A percentile compares a stretch with the other conserved stretches of the same genome.
These are phyloP conservation scores for Saccharum officinarum DNA, from an alignment of 176 grass and related monocot genomes.

Conservation along the genomic window DNA sequence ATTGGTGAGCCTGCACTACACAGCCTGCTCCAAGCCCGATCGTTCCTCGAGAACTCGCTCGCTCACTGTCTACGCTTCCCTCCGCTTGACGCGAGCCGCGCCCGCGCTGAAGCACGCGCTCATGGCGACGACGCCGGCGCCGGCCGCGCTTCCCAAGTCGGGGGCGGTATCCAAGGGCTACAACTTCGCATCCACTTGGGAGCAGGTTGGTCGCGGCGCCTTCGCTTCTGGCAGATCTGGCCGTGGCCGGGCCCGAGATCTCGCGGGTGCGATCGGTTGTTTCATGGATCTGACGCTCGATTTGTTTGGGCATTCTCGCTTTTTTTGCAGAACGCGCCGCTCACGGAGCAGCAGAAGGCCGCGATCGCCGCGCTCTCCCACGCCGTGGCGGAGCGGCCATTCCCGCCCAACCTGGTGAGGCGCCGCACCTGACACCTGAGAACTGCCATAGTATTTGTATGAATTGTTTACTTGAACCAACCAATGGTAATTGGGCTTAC, in stretches of 20 bases:
- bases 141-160: constrained; percentile 59
- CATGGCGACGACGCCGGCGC: constrained; percentile 47
- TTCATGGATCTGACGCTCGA: constrained; percentile 52
- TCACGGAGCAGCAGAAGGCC: constrained; percentile 86
- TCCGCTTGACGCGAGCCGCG: constrained; percentile 7
- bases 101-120: constrained; percentile 12
- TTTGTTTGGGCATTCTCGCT: neutral
- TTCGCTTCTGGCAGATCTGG: constrained; percentile 12
- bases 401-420: constrained; percentile 79
- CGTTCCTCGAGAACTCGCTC: neutral
- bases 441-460: neutral
- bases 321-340: constrained; percentile 72
- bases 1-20: neutral
- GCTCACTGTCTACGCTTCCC: neutral
- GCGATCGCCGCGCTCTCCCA: constrained; percentile 87
- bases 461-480: neutral
- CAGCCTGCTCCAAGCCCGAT: neutral
- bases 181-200: constrained; percentile 92
- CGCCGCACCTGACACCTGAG: constrained; percentile 1
- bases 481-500: neutral
- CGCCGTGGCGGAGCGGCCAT: constrained; percentile 72
- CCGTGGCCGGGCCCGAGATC: neutral
- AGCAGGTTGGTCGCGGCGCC: constrained; percentile 57
- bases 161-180: constrained; percentile 85
- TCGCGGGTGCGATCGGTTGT: neutral